Conservation (phyloP, 805 yeast species). For the Candida xyloterini region DNA sequence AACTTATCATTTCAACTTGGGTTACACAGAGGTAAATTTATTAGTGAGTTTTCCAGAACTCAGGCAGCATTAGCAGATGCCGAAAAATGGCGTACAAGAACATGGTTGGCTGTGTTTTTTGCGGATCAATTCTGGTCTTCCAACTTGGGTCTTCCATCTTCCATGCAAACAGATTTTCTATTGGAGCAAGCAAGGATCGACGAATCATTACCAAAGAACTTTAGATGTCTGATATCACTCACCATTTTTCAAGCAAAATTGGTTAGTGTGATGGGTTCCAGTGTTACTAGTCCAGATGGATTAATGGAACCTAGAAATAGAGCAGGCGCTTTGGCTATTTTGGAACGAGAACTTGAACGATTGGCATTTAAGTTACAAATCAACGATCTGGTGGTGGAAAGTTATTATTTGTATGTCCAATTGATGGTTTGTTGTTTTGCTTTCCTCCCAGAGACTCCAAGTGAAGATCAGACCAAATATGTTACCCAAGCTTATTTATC, state of each 20-base stretch:
- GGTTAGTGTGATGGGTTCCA: slow-evolving; percentile 81
- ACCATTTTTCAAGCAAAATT: slow-evolving; percentile 82
- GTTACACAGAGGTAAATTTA: slow-evolving; percentile 86
- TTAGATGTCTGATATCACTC: slow-evolving; percentile 67
- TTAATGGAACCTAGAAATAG: slow-evolving; percentile 79
- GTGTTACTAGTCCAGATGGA: slow-evolving; percentile 85
- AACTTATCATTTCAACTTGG: slow-evolving; percentile 83
- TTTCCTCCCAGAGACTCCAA: slow-evolving; percentile 84
- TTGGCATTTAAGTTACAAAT: slow-evolving; percentile 64
- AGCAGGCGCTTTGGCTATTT: slow-evolving; percentile 71
- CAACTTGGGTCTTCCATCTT: slow-evolving; percentile 81
- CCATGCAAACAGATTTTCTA: slow-evolving; percentile 76
- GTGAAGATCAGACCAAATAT: slow-evolving; percentile 80
- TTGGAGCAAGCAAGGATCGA: slow-evolving; percentile 77
- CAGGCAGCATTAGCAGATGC: slow-evolving; percentile 88
- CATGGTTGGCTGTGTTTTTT: slow-evolving; percentile 88
- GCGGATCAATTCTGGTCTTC: slow-evolving; percentile 91
- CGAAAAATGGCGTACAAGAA: slow-evolving; percentile 89
- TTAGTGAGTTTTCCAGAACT: slow-evolving; percentile 84
- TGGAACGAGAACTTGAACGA: slow-evolving; percentile 75
- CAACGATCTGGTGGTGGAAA: slow-evolving; percentile 67
- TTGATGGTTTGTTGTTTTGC: slow-evolving; percentile 86
- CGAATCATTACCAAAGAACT: slow-evolving; percentile 59
- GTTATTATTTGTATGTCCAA: slow-evolving; percentile 73
- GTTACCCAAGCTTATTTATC: slow-evolving; percentile 77